Conservation (phyloP, 805 yeast genomes). For the Saccharomycopsis selenospora region DNA sequence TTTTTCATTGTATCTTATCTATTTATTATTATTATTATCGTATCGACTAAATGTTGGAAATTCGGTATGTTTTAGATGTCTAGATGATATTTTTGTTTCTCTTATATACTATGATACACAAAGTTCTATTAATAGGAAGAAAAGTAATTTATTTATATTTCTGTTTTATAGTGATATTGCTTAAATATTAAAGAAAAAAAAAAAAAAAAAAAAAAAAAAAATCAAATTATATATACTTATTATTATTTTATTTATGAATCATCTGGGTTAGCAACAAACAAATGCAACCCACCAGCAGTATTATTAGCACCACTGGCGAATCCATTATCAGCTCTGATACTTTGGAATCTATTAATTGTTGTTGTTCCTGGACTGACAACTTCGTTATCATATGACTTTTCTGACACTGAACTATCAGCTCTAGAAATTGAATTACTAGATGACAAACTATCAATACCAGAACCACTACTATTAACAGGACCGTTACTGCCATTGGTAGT, state of each 20-base stretch:
- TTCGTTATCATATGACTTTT: background rate
- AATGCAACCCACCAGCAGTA: background rate
- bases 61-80: too few species aligned
- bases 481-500: background rate
- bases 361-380: slow-evolving; percentile 2
- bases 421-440: background rate
- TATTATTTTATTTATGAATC: background rate
- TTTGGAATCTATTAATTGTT: background rate
- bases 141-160: too few species aligned
- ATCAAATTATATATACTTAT: background rate
- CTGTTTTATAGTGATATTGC: too few species aligned
- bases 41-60: too few species aligned
- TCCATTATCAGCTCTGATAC: background rate
- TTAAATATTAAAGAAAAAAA: too few species aligned
- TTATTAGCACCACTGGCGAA: background rate
- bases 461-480: background rate
- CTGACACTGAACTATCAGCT: background rate
- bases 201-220: too few species aligned
- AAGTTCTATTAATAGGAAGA: too few species aligned
- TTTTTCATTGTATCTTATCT: too few species aligned
- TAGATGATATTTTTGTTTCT: too few species aligned
- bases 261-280: background rate
- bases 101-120: too few species aligned
- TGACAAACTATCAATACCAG: background rate
- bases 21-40: too few species aligned